Base-by-base conservation (phyloP, 2,329 filamentous ascomycete species). In the Pseudocercospora crystallina region DNA sequence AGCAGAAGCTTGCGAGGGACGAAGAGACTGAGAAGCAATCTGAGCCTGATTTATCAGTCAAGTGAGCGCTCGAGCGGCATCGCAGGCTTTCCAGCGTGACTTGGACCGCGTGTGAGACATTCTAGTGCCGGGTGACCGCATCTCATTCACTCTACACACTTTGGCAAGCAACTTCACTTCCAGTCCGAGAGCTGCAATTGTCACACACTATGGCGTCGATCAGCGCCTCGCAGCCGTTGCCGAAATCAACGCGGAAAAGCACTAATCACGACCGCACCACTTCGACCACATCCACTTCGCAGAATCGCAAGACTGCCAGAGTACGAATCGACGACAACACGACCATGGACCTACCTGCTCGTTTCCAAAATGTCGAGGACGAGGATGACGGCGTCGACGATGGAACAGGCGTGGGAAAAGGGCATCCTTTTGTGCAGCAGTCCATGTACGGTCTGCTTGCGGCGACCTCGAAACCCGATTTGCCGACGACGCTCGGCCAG, bases 361-460 rank as follows among this genome's bases (percentile, higher is more conserved):
- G 52, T 11, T 53, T 58, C 43, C 52, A 51, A 49, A 48, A 41
- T 41, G 44, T 49, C 33, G 43, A 51, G 8, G 53, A 49, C 20
- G 56, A 60, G 15, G 56, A 57, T 14, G 45, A 57, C 11, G 51
- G 53, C 36, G 49, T 46, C 14, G 56, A 61, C 30, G 58, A 61
- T 43, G 58, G 58, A 5, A 59, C 51, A 0, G 49, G 52, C 5
- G 42, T 49, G 13, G 48, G 47, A 26, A 46, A 54, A 30, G 67
- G 65, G 4, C 56, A 65, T 12, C 60, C 60, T 36, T 89, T 90
- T 65, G 89, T 95, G 84, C 94, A 96, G 70, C 91, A 96, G 76
- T 95, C 89, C 58, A 85, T 97, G 48, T 95, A 96, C 69, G 90
- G 90, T 47, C 82, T 97, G 72, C 91, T 97, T 60, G 89, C 91